Evolutionary conservation across 2,329 filamentous ascomycete species (phyloP), one percentile per base, ranked within the genome.

Genomic region (Ophiostoma piceae): DNA sequence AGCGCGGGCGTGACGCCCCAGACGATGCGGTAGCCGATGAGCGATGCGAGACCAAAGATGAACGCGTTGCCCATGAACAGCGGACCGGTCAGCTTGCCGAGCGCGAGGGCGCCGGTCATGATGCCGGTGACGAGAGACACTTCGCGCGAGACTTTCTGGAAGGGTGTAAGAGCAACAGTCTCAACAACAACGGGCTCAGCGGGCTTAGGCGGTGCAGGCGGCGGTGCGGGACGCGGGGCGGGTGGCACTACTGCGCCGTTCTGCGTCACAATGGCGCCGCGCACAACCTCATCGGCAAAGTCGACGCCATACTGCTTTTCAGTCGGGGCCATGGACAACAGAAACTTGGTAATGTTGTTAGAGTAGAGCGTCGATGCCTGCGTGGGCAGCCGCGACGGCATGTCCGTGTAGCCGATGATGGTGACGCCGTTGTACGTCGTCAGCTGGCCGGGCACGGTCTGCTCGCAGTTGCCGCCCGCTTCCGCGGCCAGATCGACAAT

Each of bases 321-420:
- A 71, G 90, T 85, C 0, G 92, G 91, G 1, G 88, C 80, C 84
- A 96, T 92, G 0, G 92, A 95, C 11, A 97, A 83, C 37, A 96
- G 81, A 70, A 94, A 90, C 77, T 96, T 97, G 74, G 90, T 93
- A 75, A 96, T 94, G 77, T 97, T 97, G 84, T 96, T 97, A 1
- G 92, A 95, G 79, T 96, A 97, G 26, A 97, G 81, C 0, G 92
- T 96, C 0, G 92, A 96, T 0, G 92, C 92, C 78, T 97, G 93
- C 0, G 92, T 96, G 0, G 93, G 92, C 1, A 97, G 84, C 65
- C 92, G 87, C 41, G 92, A 96, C 0, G 93, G 92, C 37, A 96
- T 84, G 79, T 97, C 92, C 62, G 92, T 96, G 78, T 96, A 96
- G 43, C 90, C 92, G 76, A 96, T 94, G 68, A 96, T 85, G 68